Base-by-base conservation (phyloP, 257 asterid species). In the Buddleja alternifolia region DNA sequence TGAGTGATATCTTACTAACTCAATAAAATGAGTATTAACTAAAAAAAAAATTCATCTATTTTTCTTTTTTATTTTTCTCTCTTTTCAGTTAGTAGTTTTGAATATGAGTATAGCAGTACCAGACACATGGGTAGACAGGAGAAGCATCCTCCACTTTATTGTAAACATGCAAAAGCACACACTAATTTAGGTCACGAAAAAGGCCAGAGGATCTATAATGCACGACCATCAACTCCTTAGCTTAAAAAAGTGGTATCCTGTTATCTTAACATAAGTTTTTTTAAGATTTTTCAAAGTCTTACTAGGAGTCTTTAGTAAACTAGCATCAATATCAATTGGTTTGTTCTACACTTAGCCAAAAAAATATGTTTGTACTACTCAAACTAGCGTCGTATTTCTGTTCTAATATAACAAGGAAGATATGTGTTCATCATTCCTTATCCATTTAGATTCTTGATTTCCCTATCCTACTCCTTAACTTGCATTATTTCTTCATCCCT, bases 1-100 rank as follows among this genome's bases (percentile, higher is more conserved):
- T 53, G 63, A 62, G 20, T 11, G 56, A 54, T 42, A 7, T 15
- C 62, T 42, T 53, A 21, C 42, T 61, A 67, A 75, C 54, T 60
- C 71, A 60, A 62, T 39, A 23, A 1, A 55, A 32, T 10, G 20
- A 36, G n/a, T n/a, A n/a, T n/a, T n/a, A n/a, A n/a, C n/a, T n/a
- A n/a, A n/a, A n/a, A n/a, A n/a, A n/a, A n/a, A n/a, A n/a, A n/a
- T n/a, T n/a, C n/a, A n/a, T n/a, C n/a, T n/a, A n/a, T n/a, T n/a
- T n/a, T n/a, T n/a, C n/a, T n/a, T n/a, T n/a, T n/a, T n/a, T n/a
- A n/a, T n/a, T n/a, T n/a, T n/a, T n/a, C n/a, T n/a, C n/a, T n/a
- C n/a, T n/a, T n/a, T n/a, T n/a, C n/a, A n/a, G n/a, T n/a, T n/a
- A n/a, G 17, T 36, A 44, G 21, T 39, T 47, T 25, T 24, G 57